Evolutionary conservation across 345 rosid species (phyloP).

Genomic region (Alliaria petiolata): DNA sequence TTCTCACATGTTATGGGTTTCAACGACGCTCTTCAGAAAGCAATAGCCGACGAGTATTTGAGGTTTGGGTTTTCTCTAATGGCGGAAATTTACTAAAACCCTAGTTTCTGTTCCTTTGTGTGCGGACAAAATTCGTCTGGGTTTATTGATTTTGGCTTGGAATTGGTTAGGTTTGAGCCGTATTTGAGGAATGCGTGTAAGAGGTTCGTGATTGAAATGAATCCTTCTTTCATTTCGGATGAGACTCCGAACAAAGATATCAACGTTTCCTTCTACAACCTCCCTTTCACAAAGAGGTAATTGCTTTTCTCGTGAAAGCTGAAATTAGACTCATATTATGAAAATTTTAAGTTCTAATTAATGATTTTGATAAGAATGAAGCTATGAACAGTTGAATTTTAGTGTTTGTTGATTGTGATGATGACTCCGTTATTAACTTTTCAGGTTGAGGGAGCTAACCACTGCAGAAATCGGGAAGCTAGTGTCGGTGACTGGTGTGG

Average conservation of each 20-base stretch:
- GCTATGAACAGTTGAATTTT: neutral
- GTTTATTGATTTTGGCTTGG: neutral
- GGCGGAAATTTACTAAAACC: neutral
- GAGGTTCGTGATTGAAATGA: constrained; percentile 76
- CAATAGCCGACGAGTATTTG: constrained; percentile 77
- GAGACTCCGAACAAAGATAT: constrained; percentile 85
- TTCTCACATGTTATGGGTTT: constrained; percentile 84
- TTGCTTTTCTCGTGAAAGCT: neutral
- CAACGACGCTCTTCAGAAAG: constrained; percentile 75
- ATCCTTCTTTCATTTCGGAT: constrained; percentile 62
- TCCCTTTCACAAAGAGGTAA: constrained; percentile 75
- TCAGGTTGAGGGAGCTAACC: constrained; percentile 73
- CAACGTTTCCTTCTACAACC: constrained; percentile 77
- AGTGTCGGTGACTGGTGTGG: constrained; percentile 87
- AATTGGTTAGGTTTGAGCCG: constrained; percentile 59
- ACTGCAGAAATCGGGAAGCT: constrained; percentile 86
- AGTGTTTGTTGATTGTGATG: neutral
- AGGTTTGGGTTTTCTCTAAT: constrained; percentile 38
- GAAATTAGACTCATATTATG: too few species aligned
- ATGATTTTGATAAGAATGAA: neutral
- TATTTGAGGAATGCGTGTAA: constrained; percentile 88
- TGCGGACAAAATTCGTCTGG: neutral
- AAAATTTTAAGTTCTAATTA: too few species aligned
- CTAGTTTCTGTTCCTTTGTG: neutral
- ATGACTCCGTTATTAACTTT: neutral